A percentile compares a stretch with the other conserved stretches of the same genome.
phyloP scores from a whole-genome alignment of 1,139 yeast species.

The Candida sp. region DNA sequence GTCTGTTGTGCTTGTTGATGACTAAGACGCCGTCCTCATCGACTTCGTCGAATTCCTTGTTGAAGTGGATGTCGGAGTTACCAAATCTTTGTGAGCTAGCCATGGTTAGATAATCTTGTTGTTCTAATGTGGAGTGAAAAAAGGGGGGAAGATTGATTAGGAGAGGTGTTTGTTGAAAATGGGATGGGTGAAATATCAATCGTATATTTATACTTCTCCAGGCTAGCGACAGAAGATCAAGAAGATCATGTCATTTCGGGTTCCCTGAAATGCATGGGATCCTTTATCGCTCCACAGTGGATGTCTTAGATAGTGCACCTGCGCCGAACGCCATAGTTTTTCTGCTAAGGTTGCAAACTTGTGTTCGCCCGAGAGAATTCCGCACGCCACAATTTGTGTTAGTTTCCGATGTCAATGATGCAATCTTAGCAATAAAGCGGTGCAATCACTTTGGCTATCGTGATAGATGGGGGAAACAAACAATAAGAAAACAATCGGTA shows the following conservation, averaged over 20 bases:
- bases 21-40: slow-evolving; percentile 41
- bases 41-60: slow-evolving; percentile 42
- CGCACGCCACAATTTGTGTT: neutral
- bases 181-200: neutral
- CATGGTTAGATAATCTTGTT: slow-evolving; percentile 2
- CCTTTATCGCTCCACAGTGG: slow-evolving; percentile 1
- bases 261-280: no score
- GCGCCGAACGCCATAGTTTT: slow-evolving; percentile 5
- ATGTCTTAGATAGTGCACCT: neutral
- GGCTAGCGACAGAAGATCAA: neutral
- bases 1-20: slow-evolving; percentile 30
- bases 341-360: neutral
- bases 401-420: neutral
- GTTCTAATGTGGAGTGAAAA: neutral
- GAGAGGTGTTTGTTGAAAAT: neutral
- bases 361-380: neutral
- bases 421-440: neutral
- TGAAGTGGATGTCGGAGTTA: slow-evolving; percentile 46
- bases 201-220: neutral
- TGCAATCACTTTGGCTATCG: neutral
- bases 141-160: neutral
- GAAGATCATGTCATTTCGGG: no score
- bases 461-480: neutral
- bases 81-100: slow-evolving; percentile 25
- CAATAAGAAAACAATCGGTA: neutral